Evolutionary conservation across 805 yeast species (phyloP).

Genomic region (Candida boleticola): DNA sequence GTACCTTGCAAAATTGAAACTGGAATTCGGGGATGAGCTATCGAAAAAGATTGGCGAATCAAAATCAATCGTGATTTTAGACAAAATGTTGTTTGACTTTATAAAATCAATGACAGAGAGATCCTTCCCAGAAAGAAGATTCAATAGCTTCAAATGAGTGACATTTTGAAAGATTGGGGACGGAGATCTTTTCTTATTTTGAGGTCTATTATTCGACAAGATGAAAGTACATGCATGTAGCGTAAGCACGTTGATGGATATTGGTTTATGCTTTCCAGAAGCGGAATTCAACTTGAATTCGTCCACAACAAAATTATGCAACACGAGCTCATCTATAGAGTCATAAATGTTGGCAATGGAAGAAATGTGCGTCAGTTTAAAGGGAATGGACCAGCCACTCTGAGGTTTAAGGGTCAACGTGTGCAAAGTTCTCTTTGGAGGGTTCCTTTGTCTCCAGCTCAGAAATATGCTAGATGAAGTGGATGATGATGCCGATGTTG

Average conservation of each 20-base stretch:
- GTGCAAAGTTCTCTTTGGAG: conserved; percentile 22
- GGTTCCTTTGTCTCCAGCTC: conserved; percentile 6
- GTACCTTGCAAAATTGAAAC: conserved; percentile 31
- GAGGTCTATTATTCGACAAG: conserved; percentile 13
- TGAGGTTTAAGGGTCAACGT: conserved; percentile 42
- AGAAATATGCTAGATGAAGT: background rate
- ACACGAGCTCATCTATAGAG: conserved; percentile 37
- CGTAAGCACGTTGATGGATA: conserved; percentile 12
- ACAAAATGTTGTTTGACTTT: conserved; percentile 30
- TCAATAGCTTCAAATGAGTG: conserved; percentile 31
- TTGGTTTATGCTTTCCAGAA: conserved; percentile 18
- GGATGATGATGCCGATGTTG: conserved; percentile 7
- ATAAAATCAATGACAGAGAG: conserved; percentile 49
- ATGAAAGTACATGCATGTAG: conserved; percentile 21
- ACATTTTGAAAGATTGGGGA: conserved; percentile 43
- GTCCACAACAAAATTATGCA: conserved; percentile 50
- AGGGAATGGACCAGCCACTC: conserved; percentile 52
- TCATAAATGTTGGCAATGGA: conserved; percentile 42
- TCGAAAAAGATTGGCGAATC: conserved; percentile 45
- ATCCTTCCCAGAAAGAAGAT: conserved; percentile 43
- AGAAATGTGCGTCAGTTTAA: conserved; percentile 43
- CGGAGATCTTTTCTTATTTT: conserved; percentile 5
- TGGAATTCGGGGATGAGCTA: conserved; percentile 11
- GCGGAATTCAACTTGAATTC: conserved; percentile 22
- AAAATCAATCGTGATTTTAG: conserved; percentile 45